Base-by-base conservation (phyloP, 2,329 filamentous ascomycete genomes). In the Dothideomycetes sp. region DNA sequence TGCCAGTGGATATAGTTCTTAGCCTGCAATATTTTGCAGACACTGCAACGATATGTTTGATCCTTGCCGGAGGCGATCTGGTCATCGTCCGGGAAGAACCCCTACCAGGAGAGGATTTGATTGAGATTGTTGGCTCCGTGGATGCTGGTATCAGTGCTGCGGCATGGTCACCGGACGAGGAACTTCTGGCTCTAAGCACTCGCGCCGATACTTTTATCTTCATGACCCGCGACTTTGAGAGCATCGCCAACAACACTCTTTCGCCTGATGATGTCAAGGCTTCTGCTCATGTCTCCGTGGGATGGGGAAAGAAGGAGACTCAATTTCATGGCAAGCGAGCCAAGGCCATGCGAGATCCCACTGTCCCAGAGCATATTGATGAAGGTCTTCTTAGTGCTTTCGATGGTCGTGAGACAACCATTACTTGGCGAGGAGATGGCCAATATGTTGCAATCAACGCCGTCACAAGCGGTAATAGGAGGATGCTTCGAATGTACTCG, bases 271-370 rank as follows among this genome's bases (percentile, higher is more conserved):
- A 94, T 60, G 73, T 94, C 47, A 82, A 82, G 51, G 76, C 78
- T n/a, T 96, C 83, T 18, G 91, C 81, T 58, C 88, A 95, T 66
- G 91, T 95, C 42, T 59, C 24, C 93, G 57, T 38, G 49, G 57
- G 30, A 48, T 98, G 91, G 91, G 91, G 91, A 44, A 96, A 96
- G 67, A 86, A 84, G 57, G 91, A 98, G 63, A 98, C 91, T 0
- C 91, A 98, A 59, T 98, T 98, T 59, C 84, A 95, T 55, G 91
- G 91, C 37, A 86, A 84, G 53, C 78, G 88, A 46, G 89, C 88
- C 42, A 80, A 77, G 63, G 87, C 87, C 15, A 68, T 96, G 47
- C 76, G 85, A 39, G 91, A 98, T 59, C 91, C 91, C 12, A 98
- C 91, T 8, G 84, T 98, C 49, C 91, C 91, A 0, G 88, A 96